Evolutionary conservation across 805 yeast genomes (phyloP).

Genomic region (Crinitomyces ghanaensis): DNA sequence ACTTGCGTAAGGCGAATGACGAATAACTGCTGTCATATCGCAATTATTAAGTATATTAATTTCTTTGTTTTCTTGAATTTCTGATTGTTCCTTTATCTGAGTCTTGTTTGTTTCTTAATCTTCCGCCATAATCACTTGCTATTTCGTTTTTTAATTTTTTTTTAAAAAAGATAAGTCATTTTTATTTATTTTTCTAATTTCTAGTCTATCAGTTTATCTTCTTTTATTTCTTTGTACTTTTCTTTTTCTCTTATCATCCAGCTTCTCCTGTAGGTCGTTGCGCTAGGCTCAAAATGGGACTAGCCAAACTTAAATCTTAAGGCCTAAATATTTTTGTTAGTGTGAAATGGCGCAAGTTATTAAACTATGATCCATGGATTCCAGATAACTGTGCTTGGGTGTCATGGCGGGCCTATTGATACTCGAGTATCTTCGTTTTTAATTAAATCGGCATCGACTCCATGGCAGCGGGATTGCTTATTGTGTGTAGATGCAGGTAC

Average conservation of each 20-base stretch:
- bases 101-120: background rate
- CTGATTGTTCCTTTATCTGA: background rate
- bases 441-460: conserved; percentile 40
- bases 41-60: too few species aligned
- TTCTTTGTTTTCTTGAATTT: too few species aligned
- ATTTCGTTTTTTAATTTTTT: background rate
- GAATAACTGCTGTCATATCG: too few species aligned
- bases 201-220: conserved; percentile 4
- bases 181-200: conserved; percentile 5
- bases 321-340: too few species aligned
- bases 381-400: conserved; percentile 36
- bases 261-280: too few species aligned
- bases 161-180: conserved; percentile 1
- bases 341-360: too few species aligned
- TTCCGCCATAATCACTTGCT: background rate
- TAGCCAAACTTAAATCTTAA: too few species aligned
- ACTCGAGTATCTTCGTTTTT: conserved; percentile 57
- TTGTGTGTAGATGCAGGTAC: conserved; percentile 73
- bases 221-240: conserved; percentile 1
- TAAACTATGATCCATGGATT: conserved; percentile 13
- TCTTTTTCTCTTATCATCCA: conserved; percentile 1
- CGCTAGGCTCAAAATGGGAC: too few species aligned
- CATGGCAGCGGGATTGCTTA: conserved; percentile 35
- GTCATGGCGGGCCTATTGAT: conserved; percentile 79
- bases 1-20: too few species aligned